Evolutionary conservation across 805 yeast genomes (phyloP).

Genomic region (Candida peoriensis): DNA sequence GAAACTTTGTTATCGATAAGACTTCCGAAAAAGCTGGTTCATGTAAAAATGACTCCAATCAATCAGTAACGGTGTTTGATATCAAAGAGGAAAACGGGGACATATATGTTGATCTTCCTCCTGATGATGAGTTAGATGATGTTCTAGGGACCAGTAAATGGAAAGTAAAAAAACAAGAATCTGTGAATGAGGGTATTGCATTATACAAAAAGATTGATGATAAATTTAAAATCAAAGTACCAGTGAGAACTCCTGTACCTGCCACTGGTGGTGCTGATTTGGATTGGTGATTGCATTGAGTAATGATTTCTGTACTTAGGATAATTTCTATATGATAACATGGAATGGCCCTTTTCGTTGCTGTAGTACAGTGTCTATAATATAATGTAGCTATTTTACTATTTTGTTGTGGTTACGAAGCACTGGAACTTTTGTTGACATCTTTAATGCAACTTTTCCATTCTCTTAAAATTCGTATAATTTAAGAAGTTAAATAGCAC

Average conservation of each 20-base stretch:
- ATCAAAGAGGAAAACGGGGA: constrained; percentile 28
- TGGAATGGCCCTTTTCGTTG: no score
- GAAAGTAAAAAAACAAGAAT: constrained; percentile 26
- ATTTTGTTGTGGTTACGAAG: no score
- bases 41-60: constrained; percentile 25
- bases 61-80: constrained; percentile 32
- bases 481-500: no score
- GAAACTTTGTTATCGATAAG: constrained; percentile 26
- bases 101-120: constrained; percentile 29
- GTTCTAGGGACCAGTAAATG: constrained; percentile 30
- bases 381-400: no score
- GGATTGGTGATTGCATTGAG: constrained; percentile 18
- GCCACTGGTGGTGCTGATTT: constrained; percentile 10
- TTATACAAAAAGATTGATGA: constrained; percentile 18
- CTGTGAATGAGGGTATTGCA: constrained; percentile 10
- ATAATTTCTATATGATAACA: no score
- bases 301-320: no score
- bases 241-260: constrained; percentile 12
- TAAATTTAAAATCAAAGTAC: constrained; percentile 23
- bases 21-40: constrained; percentile 24
- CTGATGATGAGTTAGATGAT: constrained; percentile 28
- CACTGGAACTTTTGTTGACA: no score
- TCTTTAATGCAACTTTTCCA: no score
- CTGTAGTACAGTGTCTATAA: no score
- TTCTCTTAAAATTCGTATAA: no score